These are phyloP conservation scores for Xylaria sp. DNA, from an alignment of 2,329 filamentous ascomycete species.

Conservation along the genomic window DNA sequence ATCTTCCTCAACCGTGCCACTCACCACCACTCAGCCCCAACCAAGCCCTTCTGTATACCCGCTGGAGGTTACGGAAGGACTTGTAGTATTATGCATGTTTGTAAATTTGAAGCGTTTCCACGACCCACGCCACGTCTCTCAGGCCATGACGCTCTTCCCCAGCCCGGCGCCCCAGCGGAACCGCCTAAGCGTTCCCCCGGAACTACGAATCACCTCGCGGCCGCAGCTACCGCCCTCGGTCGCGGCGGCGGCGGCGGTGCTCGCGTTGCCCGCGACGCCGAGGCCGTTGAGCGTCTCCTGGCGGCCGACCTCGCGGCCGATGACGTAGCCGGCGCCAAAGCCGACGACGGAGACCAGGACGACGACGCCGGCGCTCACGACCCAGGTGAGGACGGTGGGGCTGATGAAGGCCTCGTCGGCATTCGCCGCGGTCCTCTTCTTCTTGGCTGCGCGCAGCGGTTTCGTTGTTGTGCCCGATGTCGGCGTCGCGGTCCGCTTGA, in stretches of 20 bases:
- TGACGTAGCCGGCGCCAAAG: conserved; percentile 70
- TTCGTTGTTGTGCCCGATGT: conserved; percentile 42
- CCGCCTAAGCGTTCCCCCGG: conserved; percentile 53
- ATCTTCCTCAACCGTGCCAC: too few species aligned
- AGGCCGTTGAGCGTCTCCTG: conserved; percentile 57
- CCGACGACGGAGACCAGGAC: conserved; percentile 70
- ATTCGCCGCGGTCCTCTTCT: conserved; percentile 57
- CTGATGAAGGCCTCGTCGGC: conserved; percentile 51
- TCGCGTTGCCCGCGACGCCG: conserved; percentile 47
- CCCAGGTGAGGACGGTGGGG: conserved; percentile 66
- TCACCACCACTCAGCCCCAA: too few species aligned
- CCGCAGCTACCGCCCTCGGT: conserved; percentile 53
- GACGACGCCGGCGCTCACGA: conserved; percentile 67
- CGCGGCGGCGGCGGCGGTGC: conserved; percentile 41
- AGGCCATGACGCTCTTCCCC: conserved; percentile 54
- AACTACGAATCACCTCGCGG: conserved; percentile 55
- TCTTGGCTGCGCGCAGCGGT: conserved; percentile 55
- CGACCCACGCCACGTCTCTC: too few species aligned
- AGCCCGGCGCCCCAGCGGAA: conserved; percentile 57
- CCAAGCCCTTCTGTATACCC: too few species aligned
- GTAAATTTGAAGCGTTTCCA: not conserved
- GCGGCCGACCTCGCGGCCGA: conserved; percentile 66
- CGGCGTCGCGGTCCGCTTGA: conserved; percentile 51
- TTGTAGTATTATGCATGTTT: not conserved
- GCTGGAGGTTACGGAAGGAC: too few species aligned